phyloP scores from a whole-genome alignment of 257 asterid genomes.

The Scutellaria barbata region DNA sequence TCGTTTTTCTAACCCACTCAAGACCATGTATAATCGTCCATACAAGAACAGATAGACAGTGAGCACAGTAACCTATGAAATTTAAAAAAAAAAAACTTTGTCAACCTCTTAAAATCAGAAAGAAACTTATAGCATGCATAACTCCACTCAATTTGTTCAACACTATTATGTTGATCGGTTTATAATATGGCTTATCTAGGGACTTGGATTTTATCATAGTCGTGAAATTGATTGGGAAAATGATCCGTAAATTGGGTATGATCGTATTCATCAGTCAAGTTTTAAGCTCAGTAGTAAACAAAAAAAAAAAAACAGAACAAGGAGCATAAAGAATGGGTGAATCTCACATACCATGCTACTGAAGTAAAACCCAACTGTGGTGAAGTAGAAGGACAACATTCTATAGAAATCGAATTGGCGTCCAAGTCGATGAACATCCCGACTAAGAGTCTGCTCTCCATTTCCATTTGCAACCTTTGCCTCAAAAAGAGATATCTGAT shows the following conservation, averaged over 20 bases:
- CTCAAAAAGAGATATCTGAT: slow-evolving; percentile 40
- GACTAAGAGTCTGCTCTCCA: slow-evolving; percentile 41
- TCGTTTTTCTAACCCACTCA: slow-evolving; percentile 38
- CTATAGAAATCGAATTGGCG: slow-evolving; percentile 38
- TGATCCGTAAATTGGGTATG: too few relatives aligned
- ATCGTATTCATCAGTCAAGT: too few relatives aligned
- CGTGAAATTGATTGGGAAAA: background rate
- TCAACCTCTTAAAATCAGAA: background rate
- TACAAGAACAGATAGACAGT: slow-evolving; percentile 34
- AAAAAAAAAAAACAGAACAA: background rate
- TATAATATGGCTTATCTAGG: background rate
- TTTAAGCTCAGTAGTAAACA: background rate
- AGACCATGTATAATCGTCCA: slow-evolving; percentile 39
- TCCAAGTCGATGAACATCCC: slow-evolving; percentile 39
- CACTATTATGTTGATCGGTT: background rate
- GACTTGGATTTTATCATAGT: background rate
- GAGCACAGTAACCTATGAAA: slow-evolving; percentile 34
- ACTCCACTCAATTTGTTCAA: too few relatives aligned
- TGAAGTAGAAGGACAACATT: slow-evolving; percentile 41
- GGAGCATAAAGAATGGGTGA: background rate
- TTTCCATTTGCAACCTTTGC: slow-evolving; percentile 42
- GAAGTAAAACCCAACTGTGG: slow-evolving; percentile 42
- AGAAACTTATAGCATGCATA: too few relatives aligned
- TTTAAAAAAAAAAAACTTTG: background rate
- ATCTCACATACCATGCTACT: slow-evolving; percentile 36